Evolutionary conservation across 768 basidiomycete genomes (phyloP), one percentile per base, ranked within the genome.

Genomic region (Fistulinella prunicolor): DNA sequence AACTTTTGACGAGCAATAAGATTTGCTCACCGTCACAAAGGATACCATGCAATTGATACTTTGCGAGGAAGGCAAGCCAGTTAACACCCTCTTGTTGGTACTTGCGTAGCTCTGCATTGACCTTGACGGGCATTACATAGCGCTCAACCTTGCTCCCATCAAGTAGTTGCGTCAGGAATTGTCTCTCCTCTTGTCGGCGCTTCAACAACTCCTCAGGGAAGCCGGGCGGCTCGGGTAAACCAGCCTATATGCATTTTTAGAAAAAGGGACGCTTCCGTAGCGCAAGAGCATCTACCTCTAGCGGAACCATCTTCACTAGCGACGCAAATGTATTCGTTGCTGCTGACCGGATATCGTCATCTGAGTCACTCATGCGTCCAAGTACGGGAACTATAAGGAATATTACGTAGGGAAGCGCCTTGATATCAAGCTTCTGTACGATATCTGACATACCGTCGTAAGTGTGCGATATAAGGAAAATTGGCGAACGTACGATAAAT

Each of bases 1-100:
- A 16, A 17, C 16, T n/a, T 22, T 16, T 8, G 23, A 32, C 23
- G 13, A 38, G 26, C 80, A 54, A 9, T n/a, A 3, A 37, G 24
- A 21, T 10, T n/a, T 26, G 7, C 59, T 56, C 58, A 93, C 95
- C 96, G 61, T 99, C 96, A 63, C 96, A 99, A 23, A 99, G 82
- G 58, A 98, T 91, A 13, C 96, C 96, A 63, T 99, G 96, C 3
- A 99, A 70, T 60, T 98, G 96, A 65, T 96, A 99, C 65, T 96
- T 97, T 17, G 93, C 90, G 30, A 99, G 76, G 74, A 99, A 99
- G 1, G 96, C 96, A 16, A 99, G 76, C 96, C 96, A 99, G 64
- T 92, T 98, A 55, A 99, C 90, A 28, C 96, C 96, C 47, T 99
- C 96, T 70, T 92, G 90, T 68, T 99, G 96, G 65, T 99, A 99